Conservation (phyloP, 768 basidiomycete species). For the Neoboletus magnificus region DNA sequence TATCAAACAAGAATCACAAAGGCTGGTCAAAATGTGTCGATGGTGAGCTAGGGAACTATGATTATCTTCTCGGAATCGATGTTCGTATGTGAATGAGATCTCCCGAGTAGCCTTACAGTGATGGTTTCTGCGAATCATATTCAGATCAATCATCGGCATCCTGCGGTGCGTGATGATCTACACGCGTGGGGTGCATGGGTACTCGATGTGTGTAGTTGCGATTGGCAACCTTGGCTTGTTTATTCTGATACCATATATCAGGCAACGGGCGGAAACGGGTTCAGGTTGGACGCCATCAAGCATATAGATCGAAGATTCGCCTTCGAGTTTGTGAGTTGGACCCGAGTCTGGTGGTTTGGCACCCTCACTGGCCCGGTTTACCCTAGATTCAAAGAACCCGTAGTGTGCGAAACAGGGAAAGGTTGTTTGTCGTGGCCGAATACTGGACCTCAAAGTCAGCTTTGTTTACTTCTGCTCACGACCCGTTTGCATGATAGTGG, state of each 20-base stretch:
- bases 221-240: neutral
- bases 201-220: slow-evolving; percentile 42
- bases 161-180: slow-evolving; percentile 73
- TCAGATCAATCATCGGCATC: slow-evolving; percentile 83
- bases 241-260: slow-evolving; percentile 25
- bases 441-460: slow-evolving; percentile 76
- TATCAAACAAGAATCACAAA: slow-evolving; percentile 61
- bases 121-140: slow-evolving; percentile 10
- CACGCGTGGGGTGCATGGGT: slow-evolving; percentile 79
- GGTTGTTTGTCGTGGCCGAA: slow-evolving; percentile 71
- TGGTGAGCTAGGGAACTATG: slow-evolving; percentile 83
- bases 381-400: slow-evolving; percentile 54
- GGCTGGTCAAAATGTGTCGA: slow-evolving; percentile 84
- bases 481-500: neutral
- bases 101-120: neutral
- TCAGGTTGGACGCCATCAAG: slow-evolving; percentile 89
- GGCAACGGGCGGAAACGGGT: slow-evolving; percentile 70
- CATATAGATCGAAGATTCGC: slow-evolving; percentile 76
- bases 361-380: neutral
- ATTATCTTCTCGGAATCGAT: slow-evolving; percentile 74
- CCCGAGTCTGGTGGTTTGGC: neutral
- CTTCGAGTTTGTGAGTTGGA: slow-evolving; percentile 53
- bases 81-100: slow-evolving; percentile 37
- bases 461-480: neutral
- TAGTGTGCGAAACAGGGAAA: slow-evolving; percentile 38